Conservation (phyloP, 1,284 basidiomycete genomes). For the Lentinula novae-zelandiae region DNA sequence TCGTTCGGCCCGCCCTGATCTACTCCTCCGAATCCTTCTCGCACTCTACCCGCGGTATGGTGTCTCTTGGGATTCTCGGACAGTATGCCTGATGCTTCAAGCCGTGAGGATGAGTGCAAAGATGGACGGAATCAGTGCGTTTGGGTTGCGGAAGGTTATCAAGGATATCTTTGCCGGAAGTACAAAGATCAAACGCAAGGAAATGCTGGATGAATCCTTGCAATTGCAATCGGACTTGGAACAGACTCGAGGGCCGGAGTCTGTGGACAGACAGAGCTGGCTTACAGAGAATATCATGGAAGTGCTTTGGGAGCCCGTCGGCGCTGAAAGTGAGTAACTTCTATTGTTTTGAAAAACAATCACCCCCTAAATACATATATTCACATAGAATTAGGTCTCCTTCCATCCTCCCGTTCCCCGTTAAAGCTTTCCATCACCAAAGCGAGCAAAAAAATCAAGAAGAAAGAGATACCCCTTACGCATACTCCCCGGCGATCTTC, state of each 20-base stretch:
- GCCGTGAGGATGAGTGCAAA: constrained; percentile 49
- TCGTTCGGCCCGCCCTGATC: constrained; percentile 49
- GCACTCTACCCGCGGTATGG: constrained; percentile 50
- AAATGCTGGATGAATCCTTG: not conserved
- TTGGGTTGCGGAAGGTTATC: not conserved
- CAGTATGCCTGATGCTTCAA: constrained; percentile 58
- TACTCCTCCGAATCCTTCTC: constrained; percentile 62
- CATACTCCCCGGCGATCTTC: not conserved
- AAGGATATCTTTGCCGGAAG: not conserved
- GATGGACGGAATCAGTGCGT: constrained; percentile 34
- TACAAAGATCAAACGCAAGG: not conserved
- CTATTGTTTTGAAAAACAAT: not conserved
- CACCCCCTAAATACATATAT: too few relatives aligned
- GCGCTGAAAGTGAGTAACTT: not conserved
- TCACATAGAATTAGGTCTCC: not conserved
- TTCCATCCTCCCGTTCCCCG: not conserved
- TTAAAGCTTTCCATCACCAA: not conserved
- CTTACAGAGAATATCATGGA: not conserved
- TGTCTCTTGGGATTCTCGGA: constrained; percentile 47
- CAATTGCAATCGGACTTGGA: not conserved
- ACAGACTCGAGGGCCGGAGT: not conserved
- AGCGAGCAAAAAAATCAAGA: not conserved
- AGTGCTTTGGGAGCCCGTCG: not conserved
- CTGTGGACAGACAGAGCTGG: not conserved
- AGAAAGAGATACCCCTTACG: not conserved